phyloP scores from a whole-genome alignment of 2,329 filamentous ascomycete species.

The Beauveria sp. region DNA sequence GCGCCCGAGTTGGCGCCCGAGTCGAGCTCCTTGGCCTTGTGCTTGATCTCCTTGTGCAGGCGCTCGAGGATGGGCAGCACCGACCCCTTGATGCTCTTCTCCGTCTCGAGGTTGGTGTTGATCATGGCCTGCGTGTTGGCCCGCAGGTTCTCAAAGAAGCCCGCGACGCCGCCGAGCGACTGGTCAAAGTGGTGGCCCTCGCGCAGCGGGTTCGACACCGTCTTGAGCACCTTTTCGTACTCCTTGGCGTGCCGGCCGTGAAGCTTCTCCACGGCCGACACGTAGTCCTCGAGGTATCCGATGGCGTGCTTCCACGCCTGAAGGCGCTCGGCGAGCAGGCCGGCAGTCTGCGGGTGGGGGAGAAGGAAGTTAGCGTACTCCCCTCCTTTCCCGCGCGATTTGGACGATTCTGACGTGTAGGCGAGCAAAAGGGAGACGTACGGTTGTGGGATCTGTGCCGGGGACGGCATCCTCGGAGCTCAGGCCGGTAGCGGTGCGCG shows the following conservation, averaged over 20 bases:
- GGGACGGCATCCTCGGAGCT: conserved; percentile 53
- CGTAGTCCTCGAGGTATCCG: conserved; percentile 84
- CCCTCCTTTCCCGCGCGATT: background rate
- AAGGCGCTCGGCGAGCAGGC: conserved; percentile 76
- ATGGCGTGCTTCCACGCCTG: conserved; percentile 95
- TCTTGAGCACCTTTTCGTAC: conserved; percentile 92
- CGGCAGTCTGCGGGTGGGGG: conserved; percentile 52
- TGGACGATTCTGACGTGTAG: background rate
- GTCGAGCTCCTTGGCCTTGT: conserved; percentile 84
- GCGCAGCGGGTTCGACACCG: conserved; percentile 74
- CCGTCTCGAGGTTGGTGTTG: conserved; percentile 84
- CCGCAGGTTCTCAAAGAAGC: conserved; percentile 90
- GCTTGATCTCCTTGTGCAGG: conserved; percentile 92
- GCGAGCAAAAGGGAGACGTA: conserved; percentile 27
- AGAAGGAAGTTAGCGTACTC: background rate
- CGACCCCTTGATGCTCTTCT: conserved; percentile 78
- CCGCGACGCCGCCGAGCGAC: conserved; percentile 75
- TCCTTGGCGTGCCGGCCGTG: conserved; percentile 84
- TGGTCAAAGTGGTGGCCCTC: conserved; percentile 94
- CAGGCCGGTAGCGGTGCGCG: conserved; percentile 38
- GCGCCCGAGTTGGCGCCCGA: conserved; percentile 74
- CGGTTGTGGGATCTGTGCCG: conserved; percentile 50
- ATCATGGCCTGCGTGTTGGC: conserved; percentile 86
- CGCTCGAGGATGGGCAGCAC: conserved; percentile 85
- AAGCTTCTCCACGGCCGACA: conserved; percentile 76